phyloP scores from a whole-genome alignment of 306 rosid genomes.

The Sophora flavescens region DNA sequence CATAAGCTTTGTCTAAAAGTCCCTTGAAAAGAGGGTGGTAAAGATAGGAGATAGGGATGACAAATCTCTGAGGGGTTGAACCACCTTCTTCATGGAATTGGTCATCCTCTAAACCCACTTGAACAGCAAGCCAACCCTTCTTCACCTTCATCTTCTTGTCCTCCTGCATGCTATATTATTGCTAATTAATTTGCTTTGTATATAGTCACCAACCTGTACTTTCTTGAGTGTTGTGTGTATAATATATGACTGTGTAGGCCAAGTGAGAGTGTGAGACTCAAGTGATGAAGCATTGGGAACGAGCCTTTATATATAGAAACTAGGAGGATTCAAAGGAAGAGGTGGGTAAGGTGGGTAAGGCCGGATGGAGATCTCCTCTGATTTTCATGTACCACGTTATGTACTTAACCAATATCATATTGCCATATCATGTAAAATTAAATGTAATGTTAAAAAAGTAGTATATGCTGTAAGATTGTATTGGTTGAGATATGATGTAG shows the following conservation, averaged over 20 bases:
- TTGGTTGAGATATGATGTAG: no score
- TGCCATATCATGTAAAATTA: no score
- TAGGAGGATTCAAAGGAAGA: background rate
- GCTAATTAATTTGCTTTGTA: no score
- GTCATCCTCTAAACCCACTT: constrained; percentile 67
- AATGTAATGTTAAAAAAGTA: no score
- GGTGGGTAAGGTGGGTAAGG: background rate
- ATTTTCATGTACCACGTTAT: no score
- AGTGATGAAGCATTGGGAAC: constrained; percentile 20
- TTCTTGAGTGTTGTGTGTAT: no score
- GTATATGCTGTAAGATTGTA: no score
- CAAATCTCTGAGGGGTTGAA: constrained; percentile 49
- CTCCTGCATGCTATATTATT: constrained; percentile 33
- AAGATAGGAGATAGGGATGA: constrained; percentile 67
- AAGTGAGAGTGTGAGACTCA: constrained; percentile 35
- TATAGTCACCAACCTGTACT: background rate
- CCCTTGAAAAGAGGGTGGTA: constrained; percentile 72
- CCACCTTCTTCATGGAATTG: constrained; percentile 48
- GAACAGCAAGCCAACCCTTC: constrained; percentile 73
- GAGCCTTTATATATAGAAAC: constrained; percentile 31
- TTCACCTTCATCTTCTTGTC: constrained; percentile 79
- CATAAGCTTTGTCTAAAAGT: constrained; percentile 70
- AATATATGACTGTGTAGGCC: constrained; percentile 3
- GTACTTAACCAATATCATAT: no score
- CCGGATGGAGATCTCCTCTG: no score